Conservation (phyloP, 2,329 filamentous ascomycete genomes). For the Colletotrichum chrysophilum region DNA sequence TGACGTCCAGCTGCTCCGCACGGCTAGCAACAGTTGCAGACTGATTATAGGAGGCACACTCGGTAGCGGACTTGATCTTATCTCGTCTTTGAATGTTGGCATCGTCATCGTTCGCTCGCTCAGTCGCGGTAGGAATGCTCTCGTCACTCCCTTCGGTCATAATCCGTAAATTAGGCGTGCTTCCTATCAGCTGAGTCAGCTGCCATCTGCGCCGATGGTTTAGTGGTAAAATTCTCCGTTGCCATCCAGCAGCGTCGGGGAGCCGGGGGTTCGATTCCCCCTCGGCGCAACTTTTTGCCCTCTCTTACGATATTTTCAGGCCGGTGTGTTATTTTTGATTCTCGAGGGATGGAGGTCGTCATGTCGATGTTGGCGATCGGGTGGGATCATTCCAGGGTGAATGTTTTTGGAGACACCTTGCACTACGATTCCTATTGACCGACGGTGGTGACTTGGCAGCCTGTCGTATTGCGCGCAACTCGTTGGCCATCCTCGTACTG, state of each 20-base stretch:
- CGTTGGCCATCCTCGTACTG: neutral
- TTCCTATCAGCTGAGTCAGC: neutral
- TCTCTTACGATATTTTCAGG: fast-evolving
- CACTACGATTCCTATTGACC: neutral
- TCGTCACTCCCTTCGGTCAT: neutral
- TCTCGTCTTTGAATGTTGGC: neutral
- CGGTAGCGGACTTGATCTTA: neutral
- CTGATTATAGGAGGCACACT: too few species aligned
- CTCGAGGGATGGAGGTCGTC: too few species aligned
- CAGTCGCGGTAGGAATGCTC: too few species aligned
- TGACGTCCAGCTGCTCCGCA: too few species aligned
- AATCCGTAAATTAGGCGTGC: fast-evolving
- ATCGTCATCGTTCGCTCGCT: neutral
- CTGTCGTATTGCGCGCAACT: neutral
- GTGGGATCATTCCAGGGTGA: too few species aligned
- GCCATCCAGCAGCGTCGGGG: slow-evolving; percentile 19
- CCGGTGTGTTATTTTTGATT: neutral
- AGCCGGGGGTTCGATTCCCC: slow-evolving; percentile 21
- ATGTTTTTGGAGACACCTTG: too few species aligned
- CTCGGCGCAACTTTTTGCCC: neutral
- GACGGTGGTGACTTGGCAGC: neutral
- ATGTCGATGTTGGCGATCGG: neutral
- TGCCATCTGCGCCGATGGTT: neutral
- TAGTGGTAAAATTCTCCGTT: slow-evolving; percentile 23
- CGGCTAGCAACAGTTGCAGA: too few species aligned